A percentile compares a stretch with the other conserved stretches of the same genome.
phyloP scores from a whole-genome alignment of 768 basidiomycete genomes.

The Jaapia argillacea region DNA sequence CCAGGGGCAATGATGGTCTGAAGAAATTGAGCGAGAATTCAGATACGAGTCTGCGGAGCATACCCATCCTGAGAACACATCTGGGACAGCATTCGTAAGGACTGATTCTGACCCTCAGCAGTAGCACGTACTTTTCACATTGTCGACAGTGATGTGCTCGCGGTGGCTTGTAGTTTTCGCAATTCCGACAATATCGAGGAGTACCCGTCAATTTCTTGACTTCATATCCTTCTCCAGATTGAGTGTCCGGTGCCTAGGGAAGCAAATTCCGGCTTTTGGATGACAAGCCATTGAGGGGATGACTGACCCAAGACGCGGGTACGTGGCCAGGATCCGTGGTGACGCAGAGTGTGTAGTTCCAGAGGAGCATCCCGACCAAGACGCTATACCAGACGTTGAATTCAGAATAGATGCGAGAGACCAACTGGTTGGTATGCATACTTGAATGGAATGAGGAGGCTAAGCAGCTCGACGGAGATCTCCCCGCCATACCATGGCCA shows the following conservation, averaged over 20 bases:
- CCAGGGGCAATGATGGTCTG: slow-evolving; percentile 91
- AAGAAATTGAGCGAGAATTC: slow-evolving; percentile 3
- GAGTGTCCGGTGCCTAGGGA: slow-evolving; percentile 63
- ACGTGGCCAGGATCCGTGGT: slow-evolving; percentile 78
- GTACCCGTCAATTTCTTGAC: slow-evolving; percentile 81
- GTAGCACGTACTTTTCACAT: slow-evolving; percentile 59
- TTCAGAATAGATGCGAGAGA: slow-evolving; percentile 4
- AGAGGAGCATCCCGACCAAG: slow-evolving; percentile 67
- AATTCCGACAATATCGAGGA: slow-evolving; percentile 82
- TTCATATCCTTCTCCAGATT: slow-evolving; percentile 64
- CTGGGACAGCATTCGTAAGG: slow-evolving; percentile 32
- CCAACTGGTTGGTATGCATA: slow-evolving; percentile 25
- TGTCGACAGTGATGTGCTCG: slow-evolving; percentile 88
- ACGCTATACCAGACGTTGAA: slow-evolving; percentile 41
- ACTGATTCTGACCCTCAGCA: neutral
- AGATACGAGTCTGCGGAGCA: slow-evolving; percentile 11
- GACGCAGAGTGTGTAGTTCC: slow-evolving; percentile 85
- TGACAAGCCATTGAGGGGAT: neutral
- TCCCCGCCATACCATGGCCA: slow-evolving; percentile 87
- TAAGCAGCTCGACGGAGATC: slow-evolving; percentile 63
- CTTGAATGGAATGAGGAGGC: slow-evolving; percentile 88
- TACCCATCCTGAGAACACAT: slow-evolving; percentile 87
- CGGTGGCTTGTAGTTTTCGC: slow-evolving; percentile 78
- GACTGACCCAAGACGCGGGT: slow-evolving; percentile 66
- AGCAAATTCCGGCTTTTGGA: neutral